Evolutionary conservation across 1,284 basidiomycete genomes (phyloP), one percentile per base, ranked within the genome.

Genomic region (Coniophora puteana): DNA sequence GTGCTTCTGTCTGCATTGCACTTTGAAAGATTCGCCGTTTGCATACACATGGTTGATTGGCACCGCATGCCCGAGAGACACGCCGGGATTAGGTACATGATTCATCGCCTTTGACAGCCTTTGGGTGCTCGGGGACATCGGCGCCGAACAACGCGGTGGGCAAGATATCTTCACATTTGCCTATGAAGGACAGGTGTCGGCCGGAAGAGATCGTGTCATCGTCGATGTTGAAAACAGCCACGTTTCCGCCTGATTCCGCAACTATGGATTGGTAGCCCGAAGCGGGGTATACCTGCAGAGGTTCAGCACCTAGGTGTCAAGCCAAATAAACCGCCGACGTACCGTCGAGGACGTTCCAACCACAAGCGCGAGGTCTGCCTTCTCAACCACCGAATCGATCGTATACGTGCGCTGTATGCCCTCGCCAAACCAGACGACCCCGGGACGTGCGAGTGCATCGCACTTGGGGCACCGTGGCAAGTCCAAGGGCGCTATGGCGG

Each of bases 271-370:
- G 62, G 45, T 64, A 67, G 3, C 57, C 54, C 13, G 68, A 58
- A 4, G 68, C 68, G 5, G 68, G 68, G 31, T 57, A 49, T 3
- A 67, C 62, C 60, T 65, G 27, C 12, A 25, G 16, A 14, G 16
- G 31, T 13, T 4, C 31, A 16, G 4, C 4, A 11, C 16, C 17
- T n/a, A 33, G 21, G 31, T 33, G 31, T 16, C 12, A 33, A n/a
- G 16, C 31, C 17, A n/a, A 17, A 33, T 11, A 16, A 16, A n/a
- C 11, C 3, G 31, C 31, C n/a, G 25, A 30, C 43, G 36, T 38
- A 60, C 69, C 26, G 57, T 61, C 18, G 67, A 65, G 16, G 67
- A 71, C 8, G 71, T 76, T n/a, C 73, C 74, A 7, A 77, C 59
- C 5, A 75, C 65, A 17, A 76, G 53, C 30, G 67, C 61, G 38